phyloP scores from a whole-genome alignment of 108 stramenopile genomes.

The Nannochloropsis salina region DNA sequence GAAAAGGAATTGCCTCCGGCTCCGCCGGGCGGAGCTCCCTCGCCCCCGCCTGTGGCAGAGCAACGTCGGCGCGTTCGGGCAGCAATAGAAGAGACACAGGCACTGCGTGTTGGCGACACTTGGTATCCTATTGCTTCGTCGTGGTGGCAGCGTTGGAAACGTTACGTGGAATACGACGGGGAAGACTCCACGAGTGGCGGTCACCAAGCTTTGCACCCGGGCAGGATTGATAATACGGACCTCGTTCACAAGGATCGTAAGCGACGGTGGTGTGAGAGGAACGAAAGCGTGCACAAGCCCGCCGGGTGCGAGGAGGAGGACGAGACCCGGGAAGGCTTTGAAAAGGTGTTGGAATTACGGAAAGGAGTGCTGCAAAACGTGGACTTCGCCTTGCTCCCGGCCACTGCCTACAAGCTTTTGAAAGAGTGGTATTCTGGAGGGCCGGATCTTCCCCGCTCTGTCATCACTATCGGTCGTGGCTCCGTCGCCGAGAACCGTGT shows the following conservation, averaged over 20 bases:
- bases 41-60: background rate
- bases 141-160: slow-evolving; percentile 11
- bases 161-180: background rate
- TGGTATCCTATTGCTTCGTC: background rate
- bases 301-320: no score
- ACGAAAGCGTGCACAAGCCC: no score
- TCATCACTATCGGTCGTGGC: background rate
- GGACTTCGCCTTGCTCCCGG: slow-evolving; percentile 31
- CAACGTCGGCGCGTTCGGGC: background rate
- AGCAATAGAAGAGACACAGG: background rate
- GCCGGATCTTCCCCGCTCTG: slow-evolving; percentile 25
- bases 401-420: slow-evolving; percentile 34
- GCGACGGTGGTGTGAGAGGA: no score
- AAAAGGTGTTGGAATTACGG: slow-evolving; percentile 3
- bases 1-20: background rate
- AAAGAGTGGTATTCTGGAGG: slow-evolving; percentile 38
- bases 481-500: background rate
- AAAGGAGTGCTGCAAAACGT: slow-evolving; percentile 7
- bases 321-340: no score
- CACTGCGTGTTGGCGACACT: background rate
- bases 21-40: background rate
- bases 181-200: background rate
- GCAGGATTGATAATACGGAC: background rate
- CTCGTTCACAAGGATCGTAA: no score
- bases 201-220: background rate